phyloP scores from a whole-genome alignment of 1,284 basidiomycete genomes.

The Apiotrichum domesticum region DNA sequence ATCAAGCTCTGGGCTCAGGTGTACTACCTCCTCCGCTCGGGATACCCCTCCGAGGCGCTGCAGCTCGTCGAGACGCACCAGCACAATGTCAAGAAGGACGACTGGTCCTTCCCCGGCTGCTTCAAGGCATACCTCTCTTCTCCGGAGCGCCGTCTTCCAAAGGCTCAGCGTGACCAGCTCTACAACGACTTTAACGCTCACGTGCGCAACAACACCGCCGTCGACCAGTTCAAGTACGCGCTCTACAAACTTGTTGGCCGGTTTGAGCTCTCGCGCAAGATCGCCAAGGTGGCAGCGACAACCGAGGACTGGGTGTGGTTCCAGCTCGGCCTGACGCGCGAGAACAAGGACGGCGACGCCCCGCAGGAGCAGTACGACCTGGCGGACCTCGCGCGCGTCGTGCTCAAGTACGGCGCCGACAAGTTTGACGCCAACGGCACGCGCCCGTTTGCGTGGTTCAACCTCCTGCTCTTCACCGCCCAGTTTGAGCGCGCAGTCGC shows the following conservation, averaged over 20 bases:
- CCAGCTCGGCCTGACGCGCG: conserved; percentile 70
- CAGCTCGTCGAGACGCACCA: conserved; percentile 68
- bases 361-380: conserved; percentile 59
- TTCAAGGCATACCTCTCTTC: conserved; percentile 84
- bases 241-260: conserved; percentile 93
- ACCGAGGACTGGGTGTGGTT: conserved; percentile 99
- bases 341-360: conserved; percentile 62
- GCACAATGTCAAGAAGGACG: conserved; percentile 68
- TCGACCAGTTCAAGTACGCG: conserved; percentile 92
- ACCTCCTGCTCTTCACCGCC: conserved; percentile 81
- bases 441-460: conserved; percentile 68
- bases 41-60: conserved; percentile 73
- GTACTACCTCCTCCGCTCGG: conserved; percentile 84
- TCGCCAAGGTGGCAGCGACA: conserved; percentile 78
- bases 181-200: conserved; percentile 86
- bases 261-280: conserved; percentile 75
- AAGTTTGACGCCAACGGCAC: conserved; percentile 81
- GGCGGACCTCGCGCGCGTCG: conserved; percentile 68
- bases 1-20: conserved; percentile 88
- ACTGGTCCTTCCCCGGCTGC: conserved; percentile 75
- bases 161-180: conserved; percentile 74
- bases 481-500: conserved; percentile 92
- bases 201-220: conserved; percentile 71
- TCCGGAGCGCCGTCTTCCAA: conserved; percentile 68
- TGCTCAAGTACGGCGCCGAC: conserved; percentile 80